Base-by-base conservation (phyloP, 2,329 filamentous ascomycete species). In the Phialophora tarda region DNA sequence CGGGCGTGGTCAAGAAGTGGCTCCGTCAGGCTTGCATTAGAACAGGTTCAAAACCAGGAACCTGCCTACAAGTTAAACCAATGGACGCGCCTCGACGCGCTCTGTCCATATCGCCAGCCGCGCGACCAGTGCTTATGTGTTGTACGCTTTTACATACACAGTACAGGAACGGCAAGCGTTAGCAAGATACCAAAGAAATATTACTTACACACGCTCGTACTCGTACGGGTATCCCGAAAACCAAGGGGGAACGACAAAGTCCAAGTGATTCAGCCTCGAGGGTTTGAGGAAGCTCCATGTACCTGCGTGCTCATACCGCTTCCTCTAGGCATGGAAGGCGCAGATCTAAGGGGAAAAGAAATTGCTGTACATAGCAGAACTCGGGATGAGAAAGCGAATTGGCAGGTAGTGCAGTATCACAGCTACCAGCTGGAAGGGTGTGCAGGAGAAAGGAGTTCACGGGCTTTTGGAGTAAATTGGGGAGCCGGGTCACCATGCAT, bases 21-120 rank as follows among this genome's bases (percentile, higher is more conserved):
- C 59, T 61, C 59, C 59, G 59, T 54, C 59, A 60, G 68, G 68
- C 65, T 70, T 70, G 68, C 68, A 70, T 70, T 70, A 70, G 68
- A 53, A 57, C 63, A 59, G 59, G 44, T 59, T 41, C 50, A 54
- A 68, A 70, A 70, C 65, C 68, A 70, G 63, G 68, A 64, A 70
- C 65, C 64, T 68, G 65, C 53, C 59, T 54, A 59, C 54, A 55
- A 57, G n/a, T 23, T 38, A 55, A 56, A 32, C 65, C 68, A 67
- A 70, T 68, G 44, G 65, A 70, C 68, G 68, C 68, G 68, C 63
- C 68, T 44, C 64, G 60, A 69, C 65, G 63, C 68, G 68, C 65
- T 66, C 56, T 66, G 63, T 64, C n/a, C 38, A 62, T 63, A 64
- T 60, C 68, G 51, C 68, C 65, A 59, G 60, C 65, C 68, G 61